Conservation (phyloP, 495 filamentous ascomycete genomes). For the Aspergillus ellipticus region DNA sequence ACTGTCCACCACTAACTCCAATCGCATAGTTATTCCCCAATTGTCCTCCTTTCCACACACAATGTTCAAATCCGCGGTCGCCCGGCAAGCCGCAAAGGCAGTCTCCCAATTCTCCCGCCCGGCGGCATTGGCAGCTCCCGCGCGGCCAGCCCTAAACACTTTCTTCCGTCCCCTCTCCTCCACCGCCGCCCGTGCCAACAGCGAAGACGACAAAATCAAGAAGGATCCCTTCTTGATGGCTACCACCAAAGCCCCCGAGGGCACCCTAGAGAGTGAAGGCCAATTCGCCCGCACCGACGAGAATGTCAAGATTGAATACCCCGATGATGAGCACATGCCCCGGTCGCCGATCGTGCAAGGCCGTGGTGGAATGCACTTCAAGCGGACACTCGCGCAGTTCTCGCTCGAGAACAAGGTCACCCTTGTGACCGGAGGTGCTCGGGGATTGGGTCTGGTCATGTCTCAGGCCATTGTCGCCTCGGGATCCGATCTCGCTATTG, state of each 20-base stretch:
- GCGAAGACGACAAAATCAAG: slow-evolving; percentile 22
- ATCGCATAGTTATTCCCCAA: background rate
- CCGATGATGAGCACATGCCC: slow-evolving; percentile 65
- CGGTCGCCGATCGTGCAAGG: slow-evolving; percentile 63
- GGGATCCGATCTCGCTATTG: slow-evolving; percentile 85
- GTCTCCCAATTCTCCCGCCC: slow-evolving; percentile 22
- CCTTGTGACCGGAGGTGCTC: slow-evolving; percentile 80
- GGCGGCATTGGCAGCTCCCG: slow-evolving; percentile 13
- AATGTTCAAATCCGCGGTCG: slow-evolving; percentile 34
- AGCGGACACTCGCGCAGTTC: slow-evolving; percentile 70
- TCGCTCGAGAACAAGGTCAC: slow-evolving; percentile 74
- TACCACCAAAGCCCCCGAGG: slow-evolving; percentile 31
- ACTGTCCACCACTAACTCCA: background rate
- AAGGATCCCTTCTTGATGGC: slow-evolving; percentile 29
- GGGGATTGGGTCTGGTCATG: slow-evolving; percentile 88
- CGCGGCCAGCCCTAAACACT: slow-evolving; percentile 8
- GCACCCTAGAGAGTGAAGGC: slow-evolving; percentile 37
- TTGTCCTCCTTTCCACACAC: background rate
- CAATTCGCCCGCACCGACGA: slow-evolving; percentile 75
- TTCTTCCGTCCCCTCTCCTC: slow-evolving; percentile 28
- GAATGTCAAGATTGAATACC: slow-evolving; percentile 70
- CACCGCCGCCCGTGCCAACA: slow-evolving; percentile 25
- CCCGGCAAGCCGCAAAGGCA: slow-evolving; percentile 29
- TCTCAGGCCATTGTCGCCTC: slow-evolving; percentile 80
- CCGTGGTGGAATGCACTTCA: slow-evolving; percentile 65